Percentiles rank a stretch among this genome's conserved stretches.
These are phyloP conservation scores for Camptophora hylomeconis DNA, from an alignment of 2,329 filamentous ascomycete species.

Conservation along the genomic window DNA sequence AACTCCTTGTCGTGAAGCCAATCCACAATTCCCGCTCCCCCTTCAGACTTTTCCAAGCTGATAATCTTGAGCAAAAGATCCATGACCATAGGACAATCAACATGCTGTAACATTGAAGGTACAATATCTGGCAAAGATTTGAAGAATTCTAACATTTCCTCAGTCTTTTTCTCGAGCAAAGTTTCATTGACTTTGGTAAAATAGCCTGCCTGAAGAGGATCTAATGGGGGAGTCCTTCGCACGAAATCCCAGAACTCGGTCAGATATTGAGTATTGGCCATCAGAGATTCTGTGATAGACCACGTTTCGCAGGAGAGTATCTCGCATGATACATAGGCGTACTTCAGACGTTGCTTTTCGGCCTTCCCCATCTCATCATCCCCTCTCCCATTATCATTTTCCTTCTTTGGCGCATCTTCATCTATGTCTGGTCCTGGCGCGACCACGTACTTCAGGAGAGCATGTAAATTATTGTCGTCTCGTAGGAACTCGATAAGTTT, in stretches of 20 bases:
- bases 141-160: conserved; percentile 87
- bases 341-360: conserved; percentile 80
- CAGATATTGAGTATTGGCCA: conserved; percentile 68
- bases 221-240: conserved; percentile 68
- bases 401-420: conserved; percentile 25
- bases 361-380: conserved; percentile 49
- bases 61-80: conserved; percentile 94
- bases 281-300: conserved; percentile 86
- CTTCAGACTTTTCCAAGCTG: conserved; percentile 83
- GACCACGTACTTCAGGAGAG: conserved; percentile 80
- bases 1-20: conserved; percentile 87
- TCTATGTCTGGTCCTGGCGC: conserved; percentile 50
- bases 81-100: conserved; percentile 98
- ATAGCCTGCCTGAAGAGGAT: conserved; percentile 88
- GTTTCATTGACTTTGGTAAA: conserved; percentile 98
- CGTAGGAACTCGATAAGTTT: conserved; percentile 94
- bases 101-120: conserved; percentile 74
- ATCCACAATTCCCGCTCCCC: conserved; percentile 85
- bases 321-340: conserved; percentile 86
- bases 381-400: conserved; percentile 20
- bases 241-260: conserved; percentile 86
- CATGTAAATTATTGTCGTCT: conserved; percentile 71
- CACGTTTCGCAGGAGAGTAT: conserved; percentile 90
- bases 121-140: conserved; percentile 73
- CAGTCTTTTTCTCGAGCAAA: conserved; percentile 94